A percentile compares a stretch with the other conserved stretches of the same genome.
Evolutionary conservation across 169 alveolate genomes (phyloP).

Genomic region (Plasmodium ovale): DNA sequence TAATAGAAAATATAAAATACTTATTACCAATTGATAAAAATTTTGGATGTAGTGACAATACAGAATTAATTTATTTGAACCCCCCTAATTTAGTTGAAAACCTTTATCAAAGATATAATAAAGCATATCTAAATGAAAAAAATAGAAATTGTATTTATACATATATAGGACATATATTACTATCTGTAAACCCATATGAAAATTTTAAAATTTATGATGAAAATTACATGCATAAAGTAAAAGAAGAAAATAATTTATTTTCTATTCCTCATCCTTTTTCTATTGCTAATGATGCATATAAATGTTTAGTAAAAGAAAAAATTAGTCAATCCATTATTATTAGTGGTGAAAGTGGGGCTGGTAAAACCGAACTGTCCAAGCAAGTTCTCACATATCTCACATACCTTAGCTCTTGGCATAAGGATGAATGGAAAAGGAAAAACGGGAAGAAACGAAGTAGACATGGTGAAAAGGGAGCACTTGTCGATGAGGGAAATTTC

Average conservation of each 20-base stretch:
- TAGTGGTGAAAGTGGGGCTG: conserved; percentile 99
- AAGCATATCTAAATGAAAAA: conserved; percentile 63
- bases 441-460: not conserved
- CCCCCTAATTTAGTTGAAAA: conserved; percentile 83
- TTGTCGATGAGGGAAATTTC: not conserved
- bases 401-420: conserved; percentile 66
- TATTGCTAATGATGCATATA: conserved; percentile 89
- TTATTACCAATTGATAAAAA: conserved; percentile 75
- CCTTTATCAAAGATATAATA: conserved; percentile 71
- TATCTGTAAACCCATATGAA: conserved; percentile 88
- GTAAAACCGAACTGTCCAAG: conserved; percentile 99
- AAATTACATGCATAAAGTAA: conserved; percentile 79
- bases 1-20: conserved; percentile 74
- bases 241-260: conserved; percentile 84
- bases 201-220: conserved; percentile 86
- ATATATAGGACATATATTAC: conserved; percentile 88
- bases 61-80: conserved; percentile 79
- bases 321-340: conserved; percentile 95
- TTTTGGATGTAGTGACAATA: conserved; percentile 81
- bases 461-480: not conserved
- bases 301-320: conserved; percentile 83
- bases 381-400: conserved; percentile 89
- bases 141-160: conserved; percentile 80
- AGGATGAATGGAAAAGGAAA: not conserved
- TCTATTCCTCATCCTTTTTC: conserved; percentile 90